These are phyloP conservation scores for Pluteus cervinus DNA, from an alignment of 768 basidiomycete species.

Conservation along the genomic window DNA sequence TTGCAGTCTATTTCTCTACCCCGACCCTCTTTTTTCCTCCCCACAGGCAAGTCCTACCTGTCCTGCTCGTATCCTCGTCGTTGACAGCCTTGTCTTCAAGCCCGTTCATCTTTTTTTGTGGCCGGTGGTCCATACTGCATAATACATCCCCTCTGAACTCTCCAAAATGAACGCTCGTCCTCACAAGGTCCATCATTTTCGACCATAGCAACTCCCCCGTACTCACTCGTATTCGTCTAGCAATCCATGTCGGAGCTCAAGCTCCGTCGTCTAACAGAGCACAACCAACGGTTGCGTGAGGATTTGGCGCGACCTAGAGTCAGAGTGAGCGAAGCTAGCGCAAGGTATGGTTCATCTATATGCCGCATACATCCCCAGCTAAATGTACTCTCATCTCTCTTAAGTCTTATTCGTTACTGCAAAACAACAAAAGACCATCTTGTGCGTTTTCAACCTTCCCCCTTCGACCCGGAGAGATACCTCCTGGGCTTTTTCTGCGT, in stretches of 20 bases:
- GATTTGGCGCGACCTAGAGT: slow-evolving; percentile 87
- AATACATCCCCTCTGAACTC: slow-evolving; percentile 13
- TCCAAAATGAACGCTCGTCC: slow-evolving; percentile 79
- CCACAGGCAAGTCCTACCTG: too few relatives aligned
- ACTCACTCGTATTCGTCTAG: slow-evolving; percentile 20
- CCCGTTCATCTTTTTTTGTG: slow-evolving; percentile 1
- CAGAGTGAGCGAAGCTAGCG: slow-evolving; percentile 85
- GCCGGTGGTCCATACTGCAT: slow-evolving; percentile 3
- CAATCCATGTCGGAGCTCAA: slow-evolving; percentile 99
- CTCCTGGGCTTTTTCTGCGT: slow-evolving; percentile 6
- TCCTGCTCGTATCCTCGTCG: too few relatives aligned
- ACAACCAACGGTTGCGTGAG: slow-evolving; percentile 87
- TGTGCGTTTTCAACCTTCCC: slow-evolving; percentile 39
- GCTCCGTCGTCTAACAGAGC: slow-evolving; percentile 87
- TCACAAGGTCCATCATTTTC: slow-evolving; percentile 46
- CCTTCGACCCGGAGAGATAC: slow-evolving; percentile 7
- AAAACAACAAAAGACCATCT: slow-evolving; percentile 89
- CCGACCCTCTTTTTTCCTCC: slow-evolving; percentile 1
- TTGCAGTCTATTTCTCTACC: too few relatives aligned
- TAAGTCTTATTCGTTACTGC: slow-evolving; percentile 89
- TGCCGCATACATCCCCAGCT: background rate
- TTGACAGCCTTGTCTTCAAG: background rate
- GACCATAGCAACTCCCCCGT: slow-evolving; percentile 1
- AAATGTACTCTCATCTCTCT: slow-evolving; percentile 4
- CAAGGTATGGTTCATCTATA: slow-evolving; percentile 49